Evolutionary conservation across 805 yeast genomes (phyloP), one percentile per base, ranked within the genome.

Genomic region (Vanderwaltozyma yarrowii): DNA sequence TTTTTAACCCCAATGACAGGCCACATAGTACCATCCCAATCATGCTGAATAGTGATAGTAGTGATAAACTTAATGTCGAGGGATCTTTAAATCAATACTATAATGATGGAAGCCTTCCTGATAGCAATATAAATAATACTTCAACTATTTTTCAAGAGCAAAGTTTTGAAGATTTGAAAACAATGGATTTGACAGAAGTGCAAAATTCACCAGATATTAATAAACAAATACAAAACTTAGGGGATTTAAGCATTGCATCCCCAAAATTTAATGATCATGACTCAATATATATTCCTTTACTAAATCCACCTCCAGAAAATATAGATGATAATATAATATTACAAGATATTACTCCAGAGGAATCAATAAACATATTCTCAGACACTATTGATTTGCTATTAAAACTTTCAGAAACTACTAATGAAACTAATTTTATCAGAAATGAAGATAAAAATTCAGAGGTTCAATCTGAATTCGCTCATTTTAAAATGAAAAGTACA

Each of bases 401-500:
- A n/a, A 25, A 41, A 13, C 24, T 50, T 15, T 43, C 50, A 14
- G 29, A 19, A 31, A 15, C 15, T 5, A 20, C 32, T n/a, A 20
- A 17, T 19, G 25, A 21, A 10, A n/a, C n/a, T 9, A 2, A 19
- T 32, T 26, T 25, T 16, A 21, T 37, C 2, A 17, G 19, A 1
- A 23, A 20, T 20, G 36, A 32, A 10, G 37, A 38, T 3, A 25
- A 27, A 17, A 16, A 19, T 11, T 20, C 24, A n/a, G 30, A 39
- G 18, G 13, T 20, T 4, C 4, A 6, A 11, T 18, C 13, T 3
- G 26, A 30, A 25, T 30, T 18, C 19, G 33, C 42, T 6, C 41
- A 30, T 20, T 58, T 55, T 38, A 36, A 23, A 14, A 58, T 58
- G 63, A 56, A 57, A 33, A 51, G 54, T 30, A 32, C 47, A 3